Conservation (phyloP, 768 basidiomycete species). For the Suillus tomentosus region DNA sequence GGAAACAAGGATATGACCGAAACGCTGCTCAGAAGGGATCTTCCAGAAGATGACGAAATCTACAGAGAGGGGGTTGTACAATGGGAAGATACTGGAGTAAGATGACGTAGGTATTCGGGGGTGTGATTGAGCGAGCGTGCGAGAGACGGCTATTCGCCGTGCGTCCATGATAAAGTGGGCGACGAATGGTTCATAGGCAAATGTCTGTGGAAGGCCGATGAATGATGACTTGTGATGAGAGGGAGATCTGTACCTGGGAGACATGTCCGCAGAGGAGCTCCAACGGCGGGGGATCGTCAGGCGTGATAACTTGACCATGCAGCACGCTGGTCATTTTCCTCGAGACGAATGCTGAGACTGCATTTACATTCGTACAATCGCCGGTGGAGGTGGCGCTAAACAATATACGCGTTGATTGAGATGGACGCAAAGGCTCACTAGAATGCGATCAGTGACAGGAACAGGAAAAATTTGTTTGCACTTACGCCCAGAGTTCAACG, state of each 20-base stretch:
- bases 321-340: slow-evolving; percentile 53
- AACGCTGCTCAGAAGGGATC: slow-evolving; percentile 57
- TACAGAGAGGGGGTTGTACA: slow-evolving; percentile 71
- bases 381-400: slow-evolving; percentile 45
- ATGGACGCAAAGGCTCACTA: slow-evolving; percentile 47
- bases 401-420: slow-evolving; percentile 48
- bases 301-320: slow-evolving; percentile 43
- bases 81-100: slow-evolving; percentile 70
- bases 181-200: slow-evolving; percentile 21
- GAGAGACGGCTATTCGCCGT: slow-evolving; percentile 45
- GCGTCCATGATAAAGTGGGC: slow-evolving; percentile 52
- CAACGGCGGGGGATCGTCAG: slow-evolving; percentile 51
- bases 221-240: slow-evolving; percentile 2
- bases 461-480: slow-evolving; percentile 11
- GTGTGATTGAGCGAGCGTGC: slow-evolving; percentile 41
- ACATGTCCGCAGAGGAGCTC: slow-evolving; percentile 54
- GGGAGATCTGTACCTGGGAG: slow-evolving; percentile 40
- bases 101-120: slow-evolving; percentile 57
- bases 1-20: slow-evolving; percentile 61
- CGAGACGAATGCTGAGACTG: slow-evolving; percentile 52
- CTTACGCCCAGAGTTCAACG: slow-evolving; percentile 46
- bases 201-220: slow-evolving; percentile 2
- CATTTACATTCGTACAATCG: slow-evolving; percentile 38
- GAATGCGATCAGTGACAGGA: slow-evolving; percentile 16
- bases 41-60: slow-evolving; percentile 81